Evolutionary conservation across 805 yeast genomes (phyloP), one percentile per base, ranked within the genome.

Genomic region (Wickerhamiella sergipiensis): DNA sequence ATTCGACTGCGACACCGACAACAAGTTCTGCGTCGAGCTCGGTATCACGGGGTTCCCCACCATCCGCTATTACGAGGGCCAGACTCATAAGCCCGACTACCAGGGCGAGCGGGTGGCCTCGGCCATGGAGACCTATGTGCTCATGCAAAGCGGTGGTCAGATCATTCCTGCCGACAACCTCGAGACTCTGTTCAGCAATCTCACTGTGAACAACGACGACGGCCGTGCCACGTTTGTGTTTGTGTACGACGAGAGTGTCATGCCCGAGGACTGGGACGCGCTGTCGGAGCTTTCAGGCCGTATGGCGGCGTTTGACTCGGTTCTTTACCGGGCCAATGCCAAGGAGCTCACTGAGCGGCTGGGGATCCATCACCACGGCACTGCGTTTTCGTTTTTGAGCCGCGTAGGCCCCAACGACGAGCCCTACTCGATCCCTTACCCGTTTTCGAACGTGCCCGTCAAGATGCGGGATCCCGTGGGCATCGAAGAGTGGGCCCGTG

Each of bases 221-320:
- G 62, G 61, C 13, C 52, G 59, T 12, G 63, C 63, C 23, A 55
- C 65, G 1, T 68, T 68, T 54, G 57, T 71, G 24, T 71, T 66
- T 53, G 60, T 71, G 38, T 66, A 69, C 50, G 73, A 71, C 54
- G 65, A 65, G 43, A 55, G 61, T 2, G 64, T 69, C 6, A 61
- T 62, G 43, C 51, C 61, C 19, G 74, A 70, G 52, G 73, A 70
- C 50, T 68, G 70, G 59, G 63, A 60, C 33, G 68, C 70, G 1
- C 58, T 70, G 45, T 58, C 59, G 49, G 59, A 61, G 26, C 57
- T 69, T 23, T 61, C 70, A 2, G n/a, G 48, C n/a, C 47, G 48
- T 18, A 49, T 60, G 48, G 49, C 50, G 6, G 45, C 33, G 7
- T 53, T 52, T 44, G 53, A 54, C 23, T 54, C 57, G 8, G 53